Base-by-base conservation (phyloP, 257 asterid genomes). In the Catharanthus roseus region DNA sequence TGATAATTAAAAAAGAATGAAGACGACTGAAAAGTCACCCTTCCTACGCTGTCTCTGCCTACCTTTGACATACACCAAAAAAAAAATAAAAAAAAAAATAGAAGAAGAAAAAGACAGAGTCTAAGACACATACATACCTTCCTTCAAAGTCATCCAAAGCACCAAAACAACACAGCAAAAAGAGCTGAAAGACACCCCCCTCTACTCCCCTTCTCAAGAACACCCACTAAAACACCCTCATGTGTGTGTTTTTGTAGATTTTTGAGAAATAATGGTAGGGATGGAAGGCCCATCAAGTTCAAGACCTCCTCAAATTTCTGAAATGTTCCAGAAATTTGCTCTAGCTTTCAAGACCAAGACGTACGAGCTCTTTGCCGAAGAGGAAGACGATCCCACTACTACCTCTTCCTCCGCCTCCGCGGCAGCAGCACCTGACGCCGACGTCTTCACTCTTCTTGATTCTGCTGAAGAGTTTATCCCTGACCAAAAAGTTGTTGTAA, bases 241-340 rank as follows among this genome's bases (percentile, higher is more conserved):
- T 47, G 34, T 76, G 73, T 78, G 72, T 73, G 74, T 72, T 3
- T 3, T 3, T 38, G 8, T 3, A 38, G 3, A 38, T 38, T 8
- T 8, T 38, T 38, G 42, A 38, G 42, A 38, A 38, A 79, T 69
- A 64, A 84, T 87, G 95, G 85, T 75, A 51, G 90, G 82, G 73
- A 82, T 87, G 85, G 97, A 86, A 75, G 84, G 79, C 63, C 81
- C 69, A 12, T 77, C 87, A n/a, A 65, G 83, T 21, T 65, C 88
- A 9, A 85, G 82, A 73, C 86, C 81, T 67, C 97, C 88, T 51
- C 97, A 83, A 78, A 82, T 91, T 75, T 81, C 98, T 53, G 96
- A 86, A 54, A 91, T 95, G 97, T 86, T 95, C 81, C 95, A 88
- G 84, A 95, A 95, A 75, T 87, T 95, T 62, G 97, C 97, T 42